Conservation (phyloP, 495 filamentous ascomycete genomes). For the Margaritispora aquatica region DNA sequence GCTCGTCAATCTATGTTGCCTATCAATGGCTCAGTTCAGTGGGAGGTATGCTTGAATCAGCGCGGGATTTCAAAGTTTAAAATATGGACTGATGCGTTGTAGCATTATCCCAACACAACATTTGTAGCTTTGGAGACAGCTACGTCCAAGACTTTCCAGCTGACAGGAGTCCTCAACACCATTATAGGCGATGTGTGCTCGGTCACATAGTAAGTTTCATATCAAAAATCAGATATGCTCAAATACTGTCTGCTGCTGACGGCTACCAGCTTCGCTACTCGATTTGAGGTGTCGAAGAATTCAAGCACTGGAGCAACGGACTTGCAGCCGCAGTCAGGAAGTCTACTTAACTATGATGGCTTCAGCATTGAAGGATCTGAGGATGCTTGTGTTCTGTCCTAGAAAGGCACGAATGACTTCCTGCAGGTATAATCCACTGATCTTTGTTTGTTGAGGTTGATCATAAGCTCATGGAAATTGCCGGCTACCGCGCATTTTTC, state of each 20-base stretch:
- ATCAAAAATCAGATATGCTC: not conserved
- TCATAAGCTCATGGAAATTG: too few relatives aligned
- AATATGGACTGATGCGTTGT: too few relatives aligned
- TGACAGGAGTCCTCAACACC: not conserved
- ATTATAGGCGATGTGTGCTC: not conserved
- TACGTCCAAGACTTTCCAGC: not conserved
- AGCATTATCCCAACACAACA: not conserved
- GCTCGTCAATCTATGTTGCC: not conserved
- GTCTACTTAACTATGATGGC: constrained; percentile 2
- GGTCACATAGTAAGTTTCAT: not conserved
- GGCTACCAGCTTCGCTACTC: not conserved
- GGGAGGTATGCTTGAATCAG: not conserved
- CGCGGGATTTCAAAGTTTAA: too few relatives aligned
- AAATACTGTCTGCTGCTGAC: not conserved
- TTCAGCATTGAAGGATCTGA: not conserved
- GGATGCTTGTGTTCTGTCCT: not conserved
- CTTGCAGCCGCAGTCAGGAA: constrained; percentile 1
- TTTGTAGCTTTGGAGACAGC: not conserved
- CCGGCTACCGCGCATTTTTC: too few relatives aligned
- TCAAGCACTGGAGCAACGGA: not conserved
- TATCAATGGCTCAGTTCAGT: not conserved
- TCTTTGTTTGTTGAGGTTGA: too few relatives aligned
- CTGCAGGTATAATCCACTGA: too few relatives aligned
- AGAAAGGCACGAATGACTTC: too few relatives aligned
- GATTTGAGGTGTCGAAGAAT: not conserved